Evolutionary conservation across 352 stramenopile genomes (phyloP).

Genomic region (Phytophthora syringae): DNA sequence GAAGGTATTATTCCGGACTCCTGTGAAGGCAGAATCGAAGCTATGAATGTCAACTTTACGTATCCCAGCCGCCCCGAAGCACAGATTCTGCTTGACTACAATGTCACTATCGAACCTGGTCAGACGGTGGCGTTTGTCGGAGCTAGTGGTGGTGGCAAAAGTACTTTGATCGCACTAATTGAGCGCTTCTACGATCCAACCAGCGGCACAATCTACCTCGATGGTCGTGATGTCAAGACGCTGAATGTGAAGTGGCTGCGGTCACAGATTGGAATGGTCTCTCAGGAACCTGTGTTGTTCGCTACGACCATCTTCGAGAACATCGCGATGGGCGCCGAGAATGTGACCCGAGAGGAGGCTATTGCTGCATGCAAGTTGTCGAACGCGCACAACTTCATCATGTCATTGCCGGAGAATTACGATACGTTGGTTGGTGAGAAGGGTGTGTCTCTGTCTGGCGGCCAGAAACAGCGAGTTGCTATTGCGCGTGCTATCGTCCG

Average conservation of each 20-base stretch:
- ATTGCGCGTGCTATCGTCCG: too few species aligned
- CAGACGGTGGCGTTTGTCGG: slow-evolving; percentile 83
- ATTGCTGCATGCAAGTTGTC: too few species aligned
- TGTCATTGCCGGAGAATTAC: too few species aligned
- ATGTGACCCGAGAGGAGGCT: too few species aligned
- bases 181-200: slow-evolving; percentile 85
- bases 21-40: slow-evolving; percentile 58
- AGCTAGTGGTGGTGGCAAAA: slow-evolving; percentile 89
- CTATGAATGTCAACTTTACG: slow-evolving; percentile 69
- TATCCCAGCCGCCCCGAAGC: slow-evolving; percentile 76
- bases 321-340: not conserved
- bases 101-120: slow-evolving; percentile 52
- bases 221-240: slow-evolving; percentile 67
- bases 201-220: slow-evolving; percentile 69
- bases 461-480: too few species aligned
- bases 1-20: slow-evolving; percentile 36
- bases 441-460: too few species aligned
- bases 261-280: slow-evolving; percentile 63
- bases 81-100: slow-evolving; percentile 81
- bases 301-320: not conserved
- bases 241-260: too few species aligned
- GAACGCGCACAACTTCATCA: too few species aligned
- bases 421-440: too few species aligned
- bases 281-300: not conserved
- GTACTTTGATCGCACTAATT: slow-evolving; percentile 78